Conservation (phyloP, 176 grass and related monocot species). For the Pontederia crassipes region DNA sequence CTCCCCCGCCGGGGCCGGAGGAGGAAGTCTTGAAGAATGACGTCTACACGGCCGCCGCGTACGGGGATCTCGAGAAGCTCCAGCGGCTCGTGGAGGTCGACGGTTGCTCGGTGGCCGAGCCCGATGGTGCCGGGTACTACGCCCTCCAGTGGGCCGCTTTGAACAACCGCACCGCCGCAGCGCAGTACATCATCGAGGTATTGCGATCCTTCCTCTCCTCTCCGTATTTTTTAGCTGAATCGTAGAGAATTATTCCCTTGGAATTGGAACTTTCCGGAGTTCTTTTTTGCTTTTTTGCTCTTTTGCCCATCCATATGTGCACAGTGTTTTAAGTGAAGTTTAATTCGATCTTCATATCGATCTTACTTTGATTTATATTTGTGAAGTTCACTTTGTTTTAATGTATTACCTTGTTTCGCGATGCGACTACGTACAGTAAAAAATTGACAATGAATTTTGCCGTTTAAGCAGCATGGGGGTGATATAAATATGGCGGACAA, state of each 20-base stretch:
- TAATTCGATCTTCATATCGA: no score
- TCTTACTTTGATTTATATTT: no score
- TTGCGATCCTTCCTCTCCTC: not conserved
- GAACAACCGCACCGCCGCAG: slow-evolving; percentile 85
- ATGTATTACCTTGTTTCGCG: no score
- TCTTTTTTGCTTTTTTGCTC: no score
- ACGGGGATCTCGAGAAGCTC: slow-evolving; percentile 99
- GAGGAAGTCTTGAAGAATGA: slow-evolving; percentile 72
- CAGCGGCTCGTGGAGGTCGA: slow-evolving; percentile 82
- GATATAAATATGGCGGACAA: slow-evolving; percentile 81
- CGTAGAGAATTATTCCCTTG: not conserved
- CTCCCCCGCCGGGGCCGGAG: not conserved
- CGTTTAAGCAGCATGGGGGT: slow-evolving; percentile 59
- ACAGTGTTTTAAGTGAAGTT: no score
- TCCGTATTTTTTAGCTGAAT: no score
- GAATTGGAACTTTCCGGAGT: no score
- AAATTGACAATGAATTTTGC: slow-evolving; percentile 7
- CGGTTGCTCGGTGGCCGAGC: slow-evolving; percentile 41
- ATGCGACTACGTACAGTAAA: no score
- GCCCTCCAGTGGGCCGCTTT: slow-evolving; percentile 96
- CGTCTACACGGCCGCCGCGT: slow-evolving; percentile 91
- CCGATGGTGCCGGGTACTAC: slow-evolving; percentile 66
- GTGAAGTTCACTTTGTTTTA: no score
- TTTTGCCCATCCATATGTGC: no score
- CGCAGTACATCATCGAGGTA: slow-evolving; percentile 93